A percentile compares a stretch with the other conserved stretches of the same genome.
Evolutionary conservation across 23 red algal genomes (phyloP).

Genomic region (Agarophyton chilense): DNA sequence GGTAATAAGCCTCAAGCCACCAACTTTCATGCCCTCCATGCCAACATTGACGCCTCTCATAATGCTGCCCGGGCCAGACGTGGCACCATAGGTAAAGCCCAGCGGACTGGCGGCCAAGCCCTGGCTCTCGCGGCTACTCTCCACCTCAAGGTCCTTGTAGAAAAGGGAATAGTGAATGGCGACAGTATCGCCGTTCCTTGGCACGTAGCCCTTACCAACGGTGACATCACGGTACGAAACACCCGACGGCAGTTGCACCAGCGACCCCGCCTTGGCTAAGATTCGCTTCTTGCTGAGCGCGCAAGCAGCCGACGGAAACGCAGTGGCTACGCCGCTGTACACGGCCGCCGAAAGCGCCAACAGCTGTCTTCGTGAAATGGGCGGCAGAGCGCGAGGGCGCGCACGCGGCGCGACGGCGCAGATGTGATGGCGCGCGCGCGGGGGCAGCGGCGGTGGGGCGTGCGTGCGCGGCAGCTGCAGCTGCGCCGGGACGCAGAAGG

Average conservation of each 20-base stretch:
- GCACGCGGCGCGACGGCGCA: not conserved
- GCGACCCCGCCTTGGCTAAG: slow-evolving; percentile 59
- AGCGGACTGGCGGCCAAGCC: slow-evolving; percentile 79
- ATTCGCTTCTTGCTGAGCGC: slow-evolving; percentile 80
- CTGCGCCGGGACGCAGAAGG: not conserved
- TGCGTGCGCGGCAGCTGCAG: too few relatives aligned
- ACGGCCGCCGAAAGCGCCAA: slow-evolving; percentile 4
- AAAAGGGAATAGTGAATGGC: slow-evolving; percentile 86
- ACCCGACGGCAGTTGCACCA: slow-evolving; percentile 45
- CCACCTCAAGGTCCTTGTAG: slow-evolving; percentile 80
- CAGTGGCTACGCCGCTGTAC: not conserved
- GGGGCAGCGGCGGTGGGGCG: too few relatives aligned
- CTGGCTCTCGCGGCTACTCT: slow-evolving; percentile 78
- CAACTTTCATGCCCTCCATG: slow-evolving; percentile 92
- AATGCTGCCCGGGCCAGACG: slow-evolving; percentile 62
- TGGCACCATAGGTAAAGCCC: slow-evolving; percentile 80
- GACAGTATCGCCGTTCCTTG: slow-evolving; percentile 70
- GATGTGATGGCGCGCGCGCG: not conserved
- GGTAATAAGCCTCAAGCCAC: slow-evolving; percentile 79
- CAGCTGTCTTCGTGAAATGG: slow-evolving; percentile 28
- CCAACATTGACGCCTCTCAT: slow-evolving; percentile 73
- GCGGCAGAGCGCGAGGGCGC: not conserved
- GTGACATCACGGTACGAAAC: slow-evolving; percentile 77
- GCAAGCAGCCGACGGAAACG: not conserved
- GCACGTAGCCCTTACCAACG: slow-evolving; percentile 69